phyloP scores from a whole-genome alignment of 1,284 basidiomycete species.

The Hemileia vastatrix region DNA sequence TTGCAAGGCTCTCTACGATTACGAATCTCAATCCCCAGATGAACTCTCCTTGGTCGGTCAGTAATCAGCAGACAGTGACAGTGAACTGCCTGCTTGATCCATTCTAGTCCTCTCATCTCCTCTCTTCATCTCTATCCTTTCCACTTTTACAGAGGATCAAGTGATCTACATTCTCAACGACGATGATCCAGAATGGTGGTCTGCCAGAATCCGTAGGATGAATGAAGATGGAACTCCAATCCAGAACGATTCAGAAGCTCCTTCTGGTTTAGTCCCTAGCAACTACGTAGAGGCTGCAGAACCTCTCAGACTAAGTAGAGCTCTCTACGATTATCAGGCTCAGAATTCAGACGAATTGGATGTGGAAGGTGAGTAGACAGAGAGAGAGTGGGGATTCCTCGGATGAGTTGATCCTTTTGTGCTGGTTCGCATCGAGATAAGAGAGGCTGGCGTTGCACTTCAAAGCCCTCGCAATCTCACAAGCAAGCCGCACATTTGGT shows the following conservation, averaged over 20 bases:
- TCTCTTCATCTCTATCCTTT: no score
- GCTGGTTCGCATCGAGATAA: no score
- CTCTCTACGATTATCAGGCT: conserved; percentile 80
- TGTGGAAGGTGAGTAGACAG: conserved; percentile 20
- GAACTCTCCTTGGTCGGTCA: no score
- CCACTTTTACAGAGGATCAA: conserved; percentile 37
- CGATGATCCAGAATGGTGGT: conserved; percentile 42
- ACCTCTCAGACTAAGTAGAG: conserved; percentile 52
- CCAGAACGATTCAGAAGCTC: conserved; percentile 24
- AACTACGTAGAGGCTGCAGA: conserved; percentile 34
- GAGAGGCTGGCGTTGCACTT: no score
- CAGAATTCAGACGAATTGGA: conserved; percentile 23
- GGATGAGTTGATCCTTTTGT: neutral
- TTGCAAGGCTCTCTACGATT: no score
- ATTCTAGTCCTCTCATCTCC: neutral
- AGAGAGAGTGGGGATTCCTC: neutral
- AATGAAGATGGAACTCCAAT: conserved; percentile 27
- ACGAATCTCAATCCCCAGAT: no score
- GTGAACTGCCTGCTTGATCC: neutral
- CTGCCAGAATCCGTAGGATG: conserved; percentile 35
- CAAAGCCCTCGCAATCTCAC: no score
- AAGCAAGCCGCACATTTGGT: no score
- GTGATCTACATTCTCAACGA: conserved; percentile 40
- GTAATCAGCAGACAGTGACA: neutral
- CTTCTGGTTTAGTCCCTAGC: conserved; percentile 38